Evolutionary conservation across 148 eudicot genomes (phyloP).

Genomic region (Chenopodium album): DNA sequence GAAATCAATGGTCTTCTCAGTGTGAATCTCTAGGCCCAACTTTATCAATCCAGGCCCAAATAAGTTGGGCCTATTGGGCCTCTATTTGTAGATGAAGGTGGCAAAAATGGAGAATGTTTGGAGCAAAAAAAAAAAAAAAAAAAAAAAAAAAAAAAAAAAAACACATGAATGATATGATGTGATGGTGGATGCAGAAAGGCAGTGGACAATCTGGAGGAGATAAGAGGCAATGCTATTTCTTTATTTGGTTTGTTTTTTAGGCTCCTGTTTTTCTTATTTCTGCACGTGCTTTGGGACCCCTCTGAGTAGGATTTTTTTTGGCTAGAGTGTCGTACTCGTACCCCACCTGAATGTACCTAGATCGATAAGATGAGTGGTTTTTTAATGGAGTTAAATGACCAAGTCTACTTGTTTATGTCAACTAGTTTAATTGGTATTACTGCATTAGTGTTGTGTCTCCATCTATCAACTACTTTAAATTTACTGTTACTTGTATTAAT

Average conservation of each 20-base stretch:
- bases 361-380: too few relatives aligned
- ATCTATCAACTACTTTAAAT: too few relatives aligned
- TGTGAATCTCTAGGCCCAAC: not conserved
- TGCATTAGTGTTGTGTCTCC: too few relatives aligned
- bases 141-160: too few relatives aligned
- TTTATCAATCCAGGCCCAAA: not conserved
- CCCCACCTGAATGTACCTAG: too few relatives aligned
- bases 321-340: not conserved
- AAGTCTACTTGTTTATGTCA: too few relatives aligned
- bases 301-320: not conserved
- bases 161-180: not conserved
- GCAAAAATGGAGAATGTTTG: not conserved
- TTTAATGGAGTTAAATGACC: too few relatives aligned
- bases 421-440: too few relatives aligned
- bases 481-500: too few relatives aligned
- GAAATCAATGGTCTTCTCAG: not conserved
- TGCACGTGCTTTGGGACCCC: slow-evolving; percentile 28
- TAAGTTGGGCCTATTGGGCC: not conserved
- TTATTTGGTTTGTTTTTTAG: not conserved
- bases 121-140: too few relatives aligned
- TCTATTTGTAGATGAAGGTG: not conserved
- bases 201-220: slow-evolving; percentile 8
- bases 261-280: not conserved
- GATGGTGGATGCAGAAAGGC: not conserved
- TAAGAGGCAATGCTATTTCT: slow-evolving; percentile 1